Conservation (phyloP, 768 basidiomycete species). For the Sutorius australiensis region DNA sequence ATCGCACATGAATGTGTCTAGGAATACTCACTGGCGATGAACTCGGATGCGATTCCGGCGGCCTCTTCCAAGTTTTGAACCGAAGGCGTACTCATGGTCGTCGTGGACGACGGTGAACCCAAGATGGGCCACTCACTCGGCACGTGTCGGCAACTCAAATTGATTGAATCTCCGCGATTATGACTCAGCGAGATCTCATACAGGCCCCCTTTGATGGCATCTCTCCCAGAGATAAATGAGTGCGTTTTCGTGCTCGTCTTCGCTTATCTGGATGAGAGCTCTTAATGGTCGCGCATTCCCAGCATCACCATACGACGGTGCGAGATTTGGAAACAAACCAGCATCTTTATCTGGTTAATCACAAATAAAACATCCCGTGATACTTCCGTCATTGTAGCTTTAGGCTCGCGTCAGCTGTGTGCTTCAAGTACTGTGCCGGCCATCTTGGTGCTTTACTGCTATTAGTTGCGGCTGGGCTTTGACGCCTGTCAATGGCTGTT, state of each 20-base stretch:
- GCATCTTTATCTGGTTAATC: background rate
- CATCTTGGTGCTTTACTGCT: background rate
- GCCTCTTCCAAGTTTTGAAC: constrained; percentile 46
- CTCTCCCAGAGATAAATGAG: background rate
- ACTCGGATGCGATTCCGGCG: constrained; percentile 46
- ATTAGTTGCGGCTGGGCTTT: constrained; percentile 1
- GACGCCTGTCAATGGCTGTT: background rate
- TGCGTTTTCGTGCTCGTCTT: background rate
- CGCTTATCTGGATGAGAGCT: background rate
- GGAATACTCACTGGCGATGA: constrained; percentile 41
- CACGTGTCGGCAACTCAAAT: constrained; percentile 15
- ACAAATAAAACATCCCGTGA: background rate
- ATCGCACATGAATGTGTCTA: background rate
- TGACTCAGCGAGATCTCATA: constrained; percentile 13
- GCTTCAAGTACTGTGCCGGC: too few relatives aligned
- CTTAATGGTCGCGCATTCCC: background rate
- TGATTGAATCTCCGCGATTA: constrained; percentile 21
- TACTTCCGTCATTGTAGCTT: background rate
- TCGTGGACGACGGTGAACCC: background rate
- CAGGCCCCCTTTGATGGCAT: background rate
- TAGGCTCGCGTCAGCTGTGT: background rate
- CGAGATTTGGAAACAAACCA: background rate
- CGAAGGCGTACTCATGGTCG: constrained; percentile 31
- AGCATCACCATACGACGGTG: constrained; percentile 7
- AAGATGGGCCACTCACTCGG: background rate